phyloP scores from a whole-genome alignment of 106 monocot genomes.

The Dactylorhiza incarnata region DNA sequence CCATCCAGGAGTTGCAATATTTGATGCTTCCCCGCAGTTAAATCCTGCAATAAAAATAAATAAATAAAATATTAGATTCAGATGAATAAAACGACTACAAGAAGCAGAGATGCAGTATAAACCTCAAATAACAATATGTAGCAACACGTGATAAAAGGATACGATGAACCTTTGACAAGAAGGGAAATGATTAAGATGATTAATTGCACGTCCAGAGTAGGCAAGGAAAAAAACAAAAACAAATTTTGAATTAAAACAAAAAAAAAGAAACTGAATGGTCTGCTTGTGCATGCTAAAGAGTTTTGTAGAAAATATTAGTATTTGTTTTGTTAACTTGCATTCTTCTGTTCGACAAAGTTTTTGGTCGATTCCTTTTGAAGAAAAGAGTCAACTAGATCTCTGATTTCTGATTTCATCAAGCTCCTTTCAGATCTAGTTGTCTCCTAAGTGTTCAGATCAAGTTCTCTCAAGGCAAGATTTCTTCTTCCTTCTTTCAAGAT shows the following conservation, averaged over 20 bases:
- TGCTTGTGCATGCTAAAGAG: too few species aligned
- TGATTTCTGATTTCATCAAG: too few species aligned
- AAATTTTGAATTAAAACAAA: not conserved
- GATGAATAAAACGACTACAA: not conserved
- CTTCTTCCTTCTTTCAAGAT: too few species aligned
- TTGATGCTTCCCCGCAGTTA: constrained; percentile 29
- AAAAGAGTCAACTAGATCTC: too few species aligned
- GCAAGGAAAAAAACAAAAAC: not conserved
- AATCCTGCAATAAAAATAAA: constrained; percentile 38
- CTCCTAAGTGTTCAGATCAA: too few species aligned
- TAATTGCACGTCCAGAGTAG: not conserved
- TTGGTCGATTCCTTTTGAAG: too few species aligned
- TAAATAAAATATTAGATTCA: not conserved
- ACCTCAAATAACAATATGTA: not conserved
- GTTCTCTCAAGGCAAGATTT: too few species aligned
- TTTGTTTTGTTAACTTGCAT: too few species aligned
- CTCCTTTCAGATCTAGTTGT: too few species aligned
- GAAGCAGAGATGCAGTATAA: not conserved
- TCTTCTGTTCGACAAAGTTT: too few species aligned
- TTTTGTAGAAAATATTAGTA: too few species aligned
- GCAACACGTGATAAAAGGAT: not conserved
- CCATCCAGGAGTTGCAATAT: constrained; percentile 48
- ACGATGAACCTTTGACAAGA: not conserved
- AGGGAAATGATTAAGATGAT: not conserved
- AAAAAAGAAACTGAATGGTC: too few species aligned